Conservation (phyloP, 495 filamentous ascomycete genomes). For the Lasiosphaeria miniovina region DNA sequence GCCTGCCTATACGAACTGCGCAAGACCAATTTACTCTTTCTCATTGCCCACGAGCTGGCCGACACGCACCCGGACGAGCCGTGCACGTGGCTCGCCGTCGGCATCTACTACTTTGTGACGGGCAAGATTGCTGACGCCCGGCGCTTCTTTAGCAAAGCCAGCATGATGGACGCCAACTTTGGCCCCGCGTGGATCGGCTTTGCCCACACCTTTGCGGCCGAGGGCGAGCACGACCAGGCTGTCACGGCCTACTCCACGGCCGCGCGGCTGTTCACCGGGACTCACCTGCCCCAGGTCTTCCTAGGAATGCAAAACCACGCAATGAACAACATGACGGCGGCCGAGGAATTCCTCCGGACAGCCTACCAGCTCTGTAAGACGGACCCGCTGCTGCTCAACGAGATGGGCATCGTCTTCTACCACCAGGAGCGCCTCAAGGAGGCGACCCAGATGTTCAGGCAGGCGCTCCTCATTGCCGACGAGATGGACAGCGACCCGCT, state of each 20-base stretch:
- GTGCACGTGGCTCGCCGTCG: constrained; percentile 88
- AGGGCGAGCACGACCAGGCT: constrained; percentile 97
- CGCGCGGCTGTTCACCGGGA: constrained; percentile 92
- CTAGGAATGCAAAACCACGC: constrained; percentile 98
- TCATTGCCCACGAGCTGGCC: constrained; percentile 90
- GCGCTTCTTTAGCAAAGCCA: constrained; percentile 94
- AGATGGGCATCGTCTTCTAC: constrained; percentile 91
- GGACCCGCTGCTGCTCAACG: constrained; percentile 90
- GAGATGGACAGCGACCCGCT: constrained; percentile 76
- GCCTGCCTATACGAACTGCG: constrained; percentile 87
- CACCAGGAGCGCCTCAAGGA: constrained; percentile 78
- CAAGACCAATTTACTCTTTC: constrained; percentile 82
- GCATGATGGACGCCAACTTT: constrained; percentile 95
- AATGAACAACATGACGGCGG: constrained; percentile 89
- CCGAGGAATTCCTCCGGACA: constrained; percentile 91
- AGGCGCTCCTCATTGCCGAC: constrained; percentile 70
- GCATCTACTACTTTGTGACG: constrained; percentile 89
- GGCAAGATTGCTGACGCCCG: constrained; percentile 89
- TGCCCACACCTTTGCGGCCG: constrained; percentile 99
- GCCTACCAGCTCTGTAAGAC: constrained; percentile 72
- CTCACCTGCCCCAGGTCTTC: constrained; percentile 93
- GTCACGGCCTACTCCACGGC: constrained; percentile 97
- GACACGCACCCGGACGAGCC: constrained; percentile 90
- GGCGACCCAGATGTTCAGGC: constrained; percentile 68
- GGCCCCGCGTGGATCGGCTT: constrained; percentile 99